Percentiles rank a stretch among this genome's conserved stretches.
phyloP scores from a whole-genome alignment of 306 rosid species.

The Potentilla sterilis region DNA sequence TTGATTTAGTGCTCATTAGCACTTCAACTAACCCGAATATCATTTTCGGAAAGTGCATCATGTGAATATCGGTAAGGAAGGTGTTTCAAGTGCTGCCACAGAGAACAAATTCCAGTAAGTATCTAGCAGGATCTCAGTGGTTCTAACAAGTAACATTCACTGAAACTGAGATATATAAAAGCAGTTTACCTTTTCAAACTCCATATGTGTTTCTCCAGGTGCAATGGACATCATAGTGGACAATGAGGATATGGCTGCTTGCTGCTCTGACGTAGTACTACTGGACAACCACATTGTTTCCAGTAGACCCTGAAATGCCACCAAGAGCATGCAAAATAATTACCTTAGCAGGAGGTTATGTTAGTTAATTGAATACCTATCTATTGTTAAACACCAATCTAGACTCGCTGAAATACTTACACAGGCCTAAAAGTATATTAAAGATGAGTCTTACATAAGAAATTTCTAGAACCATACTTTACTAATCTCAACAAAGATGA shows the following conservation, averaged over 20 bases:
- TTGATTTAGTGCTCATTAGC: background rate
- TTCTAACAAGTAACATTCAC: constrained; percentile 12
- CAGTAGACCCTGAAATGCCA: constrained; percentile 55
- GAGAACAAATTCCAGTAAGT: constrained; percentile 33
- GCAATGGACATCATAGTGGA: constrained; percentile 74
- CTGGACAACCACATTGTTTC: constrained; percentile 74
- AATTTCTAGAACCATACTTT: background rate
- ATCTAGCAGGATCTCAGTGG: constrained; percentile 1
- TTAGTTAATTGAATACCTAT: background rate
- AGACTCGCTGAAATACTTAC: background rate
- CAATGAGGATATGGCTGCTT: constrained; percentile 70
- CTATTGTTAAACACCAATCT: background rate
- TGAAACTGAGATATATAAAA: constrained; percentile 19
- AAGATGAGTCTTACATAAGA: too few species aligned
- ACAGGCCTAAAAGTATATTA: too few species aligned
- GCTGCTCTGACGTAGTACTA: constrained; percentile 51
- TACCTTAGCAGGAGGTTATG: background rate
- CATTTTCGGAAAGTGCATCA: constrained; percentile 72
- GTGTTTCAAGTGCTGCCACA: constrained; percentile 67
- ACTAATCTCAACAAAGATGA: background rate
- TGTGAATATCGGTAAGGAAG: constrained; percentile 69
- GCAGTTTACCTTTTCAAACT: constrained; percentile 70
- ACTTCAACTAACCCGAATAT: constrained; percentile 59
- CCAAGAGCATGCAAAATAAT: constrained; percentile 6
- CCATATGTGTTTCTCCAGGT: constrained; percentile 72